Conservation (phyloP, 2,329 filamentous ascomycete genomes). For the Claviceps capensis region DNA sequence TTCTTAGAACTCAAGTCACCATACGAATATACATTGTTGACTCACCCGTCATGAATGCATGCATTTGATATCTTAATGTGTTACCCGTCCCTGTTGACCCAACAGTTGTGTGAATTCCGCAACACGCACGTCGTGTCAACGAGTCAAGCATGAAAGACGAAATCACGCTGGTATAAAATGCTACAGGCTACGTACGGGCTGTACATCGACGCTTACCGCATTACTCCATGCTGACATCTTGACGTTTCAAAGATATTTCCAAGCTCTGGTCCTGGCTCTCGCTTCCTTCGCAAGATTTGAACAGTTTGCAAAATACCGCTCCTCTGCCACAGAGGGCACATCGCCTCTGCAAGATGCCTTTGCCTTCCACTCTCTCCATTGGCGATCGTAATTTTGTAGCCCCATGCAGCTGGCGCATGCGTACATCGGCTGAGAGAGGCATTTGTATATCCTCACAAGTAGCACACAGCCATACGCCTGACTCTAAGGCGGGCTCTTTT, state of each 20-base stretch:
- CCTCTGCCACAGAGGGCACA: slow-evolving; percentile 8
- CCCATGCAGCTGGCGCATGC: neutral
- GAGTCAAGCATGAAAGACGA: neutral
- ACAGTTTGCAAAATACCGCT: slow-evolving; percentile 7
- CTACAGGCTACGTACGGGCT: neutral
- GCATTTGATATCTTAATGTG: too few relatives aligned
- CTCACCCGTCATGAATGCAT: too few relatives aligned
- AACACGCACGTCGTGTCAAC: neutral
- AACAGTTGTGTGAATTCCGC: neutral
- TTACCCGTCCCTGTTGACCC: too few relatives aligned
- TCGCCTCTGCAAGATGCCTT: slow-evolving; percentile 4
- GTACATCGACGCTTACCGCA: neutral
- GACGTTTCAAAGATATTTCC: neutral
- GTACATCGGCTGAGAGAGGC: neutral
- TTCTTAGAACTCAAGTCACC: too few relatives aligned
- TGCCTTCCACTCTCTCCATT: slow-evolving; percentile 2
- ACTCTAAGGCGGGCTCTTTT: neutral
- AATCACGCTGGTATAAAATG: neutral
- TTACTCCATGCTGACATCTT: neutral
- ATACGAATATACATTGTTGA: too few relatives aligned
- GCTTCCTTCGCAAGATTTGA: neutral
- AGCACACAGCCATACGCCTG: slow-evolving; percentile 11
- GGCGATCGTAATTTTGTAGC: slow-evolving; percentile 5
- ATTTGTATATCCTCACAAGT: slow-evolving; percentile 7
- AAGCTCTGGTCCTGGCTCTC: neutral